Evolutionary conservation across 805 yeast species (phyloP).

Genomic region (Ogataea saltuana): DNA sequence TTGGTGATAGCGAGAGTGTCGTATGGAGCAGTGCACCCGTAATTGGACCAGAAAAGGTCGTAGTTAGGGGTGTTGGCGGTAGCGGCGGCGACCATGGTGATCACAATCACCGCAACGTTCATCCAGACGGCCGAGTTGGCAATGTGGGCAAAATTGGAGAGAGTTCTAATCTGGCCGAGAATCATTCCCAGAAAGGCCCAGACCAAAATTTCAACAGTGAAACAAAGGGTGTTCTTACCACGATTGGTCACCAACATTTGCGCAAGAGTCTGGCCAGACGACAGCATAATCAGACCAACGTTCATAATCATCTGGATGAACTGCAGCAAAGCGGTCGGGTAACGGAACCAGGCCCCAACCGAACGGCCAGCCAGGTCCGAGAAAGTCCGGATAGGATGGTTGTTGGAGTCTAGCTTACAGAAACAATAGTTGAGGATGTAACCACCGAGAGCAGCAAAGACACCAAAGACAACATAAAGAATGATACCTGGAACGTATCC

Average conservation of each 20-base stretch:
- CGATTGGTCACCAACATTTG: conserved; percentile 35
- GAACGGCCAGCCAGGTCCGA: conserved; percentile 44
- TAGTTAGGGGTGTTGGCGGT: conserved; percentile 38
- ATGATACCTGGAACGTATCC: conserved; percentile 49
- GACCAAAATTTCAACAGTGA: conserved; percentile 41
- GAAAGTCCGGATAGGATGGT: conserved; percentile 45
- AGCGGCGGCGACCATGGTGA: conserved; percentile 44
- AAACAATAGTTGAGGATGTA: conserved; percentile 38
- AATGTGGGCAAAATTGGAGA: conserved; percentile 41
- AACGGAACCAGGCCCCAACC: conserved; percentile 37
- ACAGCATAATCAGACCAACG: conserved; percentile 43
- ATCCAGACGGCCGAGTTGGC: conserved; percentile 50
- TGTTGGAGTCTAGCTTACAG: conserved; percentile 41
- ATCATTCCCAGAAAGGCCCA: conserved; percentile 47
- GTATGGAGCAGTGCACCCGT: conserved; percentile 26
- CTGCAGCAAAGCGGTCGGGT: conserved; percentile 40
- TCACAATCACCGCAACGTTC: conserved; percentile 44
- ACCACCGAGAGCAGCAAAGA: conserved; percentile 45
- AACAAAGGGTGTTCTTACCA: conserved; percentile 36
- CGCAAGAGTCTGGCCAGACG: conserved; percentile 44
- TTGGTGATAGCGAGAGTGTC: conserved; percentile 13
- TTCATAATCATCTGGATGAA: conserved; percentile 44
- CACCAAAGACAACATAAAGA: conserved; percentile 42
- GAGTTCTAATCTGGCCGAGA: conserved; percentile 44
- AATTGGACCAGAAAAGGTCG: conserved; percentile 20